Percentiles rank a stretch among this genome's conserved stretches.
Evolutionary conservation across 2,329 filamentous ascomycete genomes (phyloP).

Genomic region (Colletotrichum liriopes): DNA sequence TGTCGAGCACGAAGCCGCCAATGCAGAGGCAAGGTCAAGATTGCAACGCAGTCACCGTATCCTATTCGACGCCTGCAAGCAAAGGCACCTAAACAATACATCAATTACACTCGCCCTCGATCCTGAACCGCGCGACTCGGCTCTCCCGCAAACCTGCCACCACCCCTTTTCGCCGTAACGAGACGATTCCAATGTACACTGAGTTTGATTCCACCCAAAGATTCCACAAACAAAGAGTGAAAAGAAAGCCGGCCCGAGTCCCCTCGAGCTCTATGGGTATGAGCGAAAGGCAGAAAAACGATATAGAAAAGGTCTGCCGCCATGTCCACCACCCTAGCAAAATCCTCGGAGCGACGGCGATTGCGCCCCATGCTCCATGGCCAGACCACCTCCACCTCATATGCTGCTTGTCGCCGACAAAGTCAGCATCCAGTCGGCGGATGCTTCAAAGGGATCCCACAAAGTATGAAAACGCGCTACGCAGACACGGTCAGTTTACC

Average conservation of each 20-base stretch:
- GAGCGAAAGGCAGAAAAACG: constrained; percentile 40
- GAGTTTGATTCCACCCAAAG: constrained; percentile 36
- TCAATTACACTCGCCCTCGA: constrained; percentile 33
- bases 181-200: constrained; percentile 38
- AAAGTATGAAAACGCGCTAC: constrained; percentile 65
- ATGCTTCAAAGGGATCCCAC: constrained; percentile 63
- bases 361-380: neutral
- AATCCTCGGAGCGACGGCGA: constrained; percentile 13
- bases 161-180: constrained; percentile 4
- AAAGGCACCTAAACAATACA: constrained; percentile 25
- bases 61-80: constrained; percentile 15
- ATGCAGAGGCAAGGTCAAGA: neutral
- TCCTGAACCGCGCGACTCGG: constrained; percentile 18
- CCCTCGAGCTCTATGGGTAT: constrained; percentile 42
- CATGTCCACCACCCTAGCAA: constrained; percentile 24
- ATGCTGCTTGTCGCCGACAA: neutral
- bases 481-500: constrained; percentile 38
- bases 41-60: constrained; percentile 16
- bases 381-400: neutral
- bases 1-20: neutral
- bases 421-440: neutral
- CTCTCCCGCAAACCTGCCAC: constrained; percentile 2
- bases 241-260: constrained; percentile 41
- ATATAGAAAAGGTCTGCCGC: constrained; percentile 35
- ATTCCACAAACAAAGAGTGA: constrained; percentile 36